These are phyloP conservation scores for Golubevia sp. DNA, from an alignment of 1,284 basidiomycete species.

Conservation along the genomic window DNA sequence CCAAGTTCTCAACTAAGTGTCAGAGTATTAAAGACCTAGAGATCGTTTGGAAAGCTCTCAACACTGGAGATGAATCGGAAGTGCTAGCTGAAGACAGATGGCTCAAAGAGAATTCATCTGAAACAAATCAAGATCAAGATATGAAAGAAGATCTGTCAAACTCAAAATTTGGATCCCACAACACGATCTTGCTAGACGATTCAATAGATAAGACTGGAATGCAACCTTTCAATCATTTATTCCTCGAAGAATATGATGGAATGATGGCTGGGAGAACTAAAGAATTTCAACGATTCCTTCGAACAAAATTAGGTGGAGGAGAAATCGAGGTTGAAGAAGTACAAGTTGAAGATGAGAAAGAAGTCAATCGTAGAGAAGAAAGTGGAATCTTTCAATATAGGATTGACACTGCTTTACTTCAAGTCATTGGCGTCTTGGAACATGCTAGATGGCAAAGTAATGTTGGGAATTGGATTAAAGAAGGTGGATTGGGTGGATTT, in stretches of 20 bases:
- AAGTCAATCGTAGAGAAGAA: neutral
- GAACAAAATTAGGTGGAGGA: too few species aligned
- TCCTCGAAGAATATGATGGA: too few species aligned
- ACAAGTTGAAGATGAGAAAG: too few species aligned
- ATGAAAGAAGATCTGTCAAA: neutral
- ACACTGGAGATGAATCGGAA: conserved; percentile 12
- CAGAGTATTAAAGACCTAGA: conserved; percentile 78
- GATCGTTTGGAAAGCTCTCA: conserved; percentile 72
- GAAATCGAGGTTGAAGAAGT: too few species aligned
- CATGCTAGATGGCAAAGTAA: conserved; percentile 29
- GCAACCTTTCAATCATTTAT: conserved; percentile 68
- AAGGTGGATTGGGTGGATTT: conserved; percentile 18
- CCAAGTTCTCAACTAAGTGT: too few species aligned
- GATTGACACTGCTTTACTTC: conserved; percentile 50
- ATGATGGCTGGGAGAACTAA: too few species aligned
- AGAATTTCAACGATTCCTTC: too few species aligned
- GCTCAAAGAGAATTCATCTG: too few species aligned
- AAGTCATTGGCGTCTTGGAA: conserved; percentile 52
- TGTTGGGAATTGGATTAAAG: conserved; percentile 33
- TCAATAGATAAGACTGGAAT: conserved; percentile 75
- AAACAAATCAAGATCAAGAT: too few species aligned
- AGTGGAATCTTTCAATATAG: too few species aligned
- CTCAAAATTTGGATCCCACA: conserved; percentile 67
- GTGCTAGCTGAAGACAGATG: too few species aligned
- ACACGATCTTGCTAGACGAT: conserved; percentile 81